These are phyloP conservation scores for Rhexocercosporidium sp. DNA, from an alignment of 2,329 filamentous ascomycete genomes.

Conservation along the genomic window DNA sequence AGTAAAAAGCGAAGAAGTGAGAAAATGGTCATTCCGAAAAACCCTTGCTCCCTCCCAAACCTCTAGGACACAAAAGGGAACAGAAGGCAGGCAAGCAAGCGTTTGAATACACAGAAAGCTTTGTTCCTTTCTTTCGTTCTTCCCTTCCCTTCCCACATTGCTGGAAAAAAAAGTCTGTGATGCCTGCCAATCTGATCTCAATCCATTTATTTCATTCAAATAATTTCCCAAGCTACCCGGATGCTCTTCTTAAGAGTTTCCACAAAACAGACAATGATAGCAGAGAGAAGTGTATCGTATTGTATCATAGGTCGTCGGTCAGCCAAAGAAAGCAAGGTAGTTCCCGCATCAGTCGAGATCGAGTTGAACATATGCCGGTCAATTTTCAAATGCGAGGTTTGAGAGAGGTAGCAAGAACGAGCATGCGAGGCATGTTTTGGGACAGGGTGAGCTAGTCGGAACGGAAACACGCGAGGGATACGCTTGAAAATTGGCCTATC, in stretches of 20 bases:
- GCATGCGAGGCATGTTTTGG: background rate
- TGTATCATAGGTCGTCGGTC: background rate
- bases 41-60: background rate
- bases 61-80: background rate
- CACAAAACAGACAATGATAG: background rate
- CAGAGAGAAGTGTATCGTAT: background rate
- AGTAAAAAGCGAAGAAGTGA: background rate
- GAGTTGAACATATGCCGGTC: background rate
- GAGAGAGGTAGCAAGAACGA: background rate
- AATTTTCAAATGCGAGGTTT: conserved; percentile 1
- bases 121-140: background rate
- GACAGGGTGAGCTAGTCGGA: background rate
- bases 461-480: conserved; percentile 1
- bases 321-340: background rate
- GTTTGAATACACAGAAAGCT: background rate
- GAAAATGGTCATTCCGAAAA: background rate
- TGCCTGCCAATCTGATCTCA: background rate
- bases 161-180: background rate
- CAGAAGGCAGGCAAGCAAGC: background rate
- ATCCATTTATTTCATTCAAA: background rate
- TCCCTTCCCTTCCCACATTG: background rate
- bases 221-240: background rate
- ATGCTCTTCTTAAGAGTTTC: background rate
- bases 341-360: background rate
- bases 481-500: conserved; percentile 30